Evolutionary conservation across 192 early-diverging fungal species (phyloP).

Genomic region (Podila epigama): DNA sequence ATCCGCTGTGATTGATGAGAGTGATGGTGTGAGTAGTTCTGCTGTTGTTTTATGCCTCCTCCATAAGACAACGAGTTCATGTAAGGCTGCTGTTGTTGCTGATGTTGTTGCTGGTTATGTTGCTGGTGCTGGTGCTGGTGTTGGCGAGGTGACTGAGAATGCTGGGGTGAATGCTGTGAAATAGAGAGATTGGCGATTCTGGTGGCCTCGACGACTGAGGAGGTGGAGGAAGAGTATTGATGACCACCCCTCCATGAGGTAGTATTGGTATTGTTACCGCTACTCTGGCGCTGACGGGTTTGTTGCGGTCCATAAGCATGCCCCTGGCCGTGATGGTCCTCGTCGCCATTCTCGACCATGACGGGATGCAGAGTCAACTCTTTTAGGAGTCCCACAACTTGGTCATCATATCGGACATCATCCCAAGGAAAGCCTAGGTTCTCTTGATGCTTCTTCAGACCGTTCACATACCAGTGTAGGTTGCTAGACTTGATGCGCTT

Average conservation of each 20-base stretch:
- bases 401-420: conserved; percentile 45
- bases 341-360: conserved; percentile 14
- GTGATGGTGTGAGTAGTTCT: conserved; percentile 17
- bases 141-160: neutral
- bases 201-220: conserved; percentile 22
- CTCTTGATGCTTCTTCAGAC: conserved; percentile 47
- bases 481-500: conserved; percentile 48
- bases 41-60: conserved; percentile 19
- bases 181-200: conserved; percentile 38
- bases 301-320: conserved; percentile 16
- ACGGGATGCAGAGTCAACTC: conserved; percentile 39
- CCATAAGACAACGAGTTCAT: neutral
- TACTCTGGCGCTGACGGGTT: conserved; percentile 22
- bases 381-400: conserved; percentile 39
- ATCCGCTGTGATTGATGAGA: conserved; percentile 11
- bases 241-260: conserved; percentile 6
- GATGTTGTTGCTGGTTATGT: conserved; percentile 23
- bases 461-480: conserved; percentile 47
- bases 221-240: conserved; percentile 34
- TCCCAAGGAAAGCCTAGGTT: conserved; percentile 48
- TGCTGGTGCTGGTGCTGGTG: conserved; percentile 7
- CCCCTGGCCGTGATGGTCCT: conserved; percentile 11
- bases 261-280: conserved; percentile 1
- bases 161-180: conserved; percentile 13
- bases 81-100: conserved; percentile 1